Percentiles rank a stretch among this genome's conserved stretches.
phyloP scores from a whole-genome alignment of 345 rosid species.

The Citrus maxima region DNA sequence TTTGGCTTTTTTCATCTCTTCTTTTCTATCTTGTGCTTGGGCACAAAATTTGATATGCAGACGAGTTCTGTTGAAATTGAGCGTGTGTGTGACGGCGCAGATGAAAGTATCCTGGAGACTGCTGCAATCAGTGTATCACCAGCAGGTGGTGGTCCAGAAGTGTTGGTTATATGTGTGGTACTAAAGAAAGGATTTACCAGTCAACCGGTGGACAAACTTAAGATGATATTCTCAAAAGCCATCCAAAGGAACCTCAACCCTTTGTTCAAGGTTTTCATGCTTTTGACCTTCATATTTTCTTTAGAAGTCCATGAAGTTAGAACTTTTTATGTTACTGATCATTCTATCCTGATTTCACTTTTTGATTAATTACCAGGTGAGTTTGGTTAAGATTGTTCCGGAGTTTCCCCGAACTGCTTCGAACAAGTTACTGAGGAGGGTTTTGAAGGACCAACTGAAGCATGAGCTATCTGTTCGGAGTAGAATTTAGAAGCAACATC shows the following conservation, averaged over 20 bases:
- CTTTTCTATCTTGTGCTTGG: neutral
- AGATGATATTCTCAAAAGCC: constrained; percentile 51
- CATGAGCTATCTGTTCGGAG: constrained; percentile 44
- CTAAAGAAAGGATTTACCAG: constrained; percentile 51
- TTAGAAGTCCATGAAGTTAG: neutral
- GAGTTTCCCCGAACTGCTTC: constrained; percentile 88
- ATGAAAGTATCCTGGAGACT: constrained; percentile 67
- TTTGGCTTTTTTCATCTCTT: constrained; percentile 8
- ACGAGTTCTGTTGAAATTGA: constrained; percentile 92
- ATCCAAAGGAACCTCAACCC: constrained; percentile 82
- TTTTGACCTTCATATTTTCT: neutral
- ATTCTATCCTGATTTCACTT: neutral
- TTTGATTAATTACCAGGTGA: constrained; percentile 50
- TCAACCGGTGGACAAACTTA: constrained; percentile 39
- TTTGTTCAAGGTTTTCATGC: constrained; percentile 62
- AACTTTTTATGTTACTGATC: neutral
- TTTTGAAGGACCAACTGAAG: constrained; percentile 60
- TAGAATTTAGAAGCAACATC: constrained; percentile 32
- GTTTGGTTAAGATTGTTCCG: constrained; percentile 52
- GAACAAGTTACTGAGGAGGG: constrained; percentile 75
- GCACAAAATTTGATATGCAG: constrained; percentile 30
- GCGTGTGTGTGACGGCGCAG: constrained; percentile 66
- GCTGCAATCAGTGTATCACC: constrained; percentile 71
- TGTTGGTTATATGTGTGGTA: constrained; percentile 52
- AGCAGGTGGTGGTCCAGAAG: constrained; percentile 69